Evolutionary conservation across 2,329 filamentous ascomycete species (phyloP).

Genomic region (Arthrobotrys sinensis): DNA sequence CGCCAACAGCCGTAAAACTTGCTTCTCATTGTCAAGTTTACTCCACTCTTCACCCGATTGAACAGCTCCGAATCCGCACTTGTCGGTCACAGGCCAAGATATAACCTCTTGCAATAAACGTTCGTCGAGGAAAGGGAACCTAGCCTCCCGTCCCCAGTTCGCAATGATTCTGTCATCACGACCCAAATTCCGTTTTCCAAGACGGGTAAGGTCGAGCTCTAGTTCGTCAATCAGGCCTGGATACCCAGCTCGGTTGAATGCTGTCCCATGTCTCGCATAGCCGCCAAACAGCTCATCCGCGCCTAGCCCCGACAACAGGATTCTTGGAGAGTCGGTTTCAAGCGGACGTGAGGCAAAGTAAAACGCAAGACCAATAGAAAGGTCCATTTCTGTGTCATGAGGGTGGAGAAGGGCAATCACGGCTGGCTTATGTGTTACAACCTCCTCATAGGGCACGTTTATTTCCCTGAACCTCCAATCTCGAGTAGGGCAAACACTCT

Average conservation of each 20-base stretch:
- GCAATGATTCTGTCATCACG: constrained; percentile 92
- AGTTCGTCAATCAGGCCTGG: constrained; percentile 83
- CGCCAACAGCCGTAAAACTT: constrained; percentile 82
- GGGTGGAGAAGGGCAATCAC: constrained; percentile 87
- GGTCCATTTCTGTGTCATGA: constrained; percentile 98
- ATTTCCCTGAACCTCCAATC: constrained; percentile 87
- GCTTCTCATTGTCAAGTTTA: constrained; percentile 74
- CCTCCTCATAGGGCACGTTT: constrained; percentile 85
- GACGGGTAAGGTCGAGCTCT: constrained; percentile 83
- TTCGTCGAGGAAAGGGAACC: constrained; percentile 94
- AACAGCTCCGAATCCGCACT: constrained; percentile 83
- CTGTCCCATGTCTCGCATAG: constrained; percentile 85
- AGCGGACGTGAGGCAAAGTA: constrained; percentile 91
- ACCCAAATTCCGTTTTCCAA: constrained; percentile 94
- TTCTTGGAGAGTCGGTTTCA: constrained; percentile 71
- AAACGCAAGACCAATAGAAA: constrained; percentile 93
- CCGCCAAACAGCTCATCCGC: constrained; percentile 97
- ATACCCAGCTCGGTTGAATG: constrained; percentile 79
- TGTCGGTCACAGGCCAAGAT: constrained; percentile 80
- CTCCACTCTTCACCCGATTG: constrained; percentile 63
- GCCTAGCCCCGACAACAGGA: constrained; percentile 91
- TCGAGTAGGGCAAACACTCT: constrained; percentile 77
- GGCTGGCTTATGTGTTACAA: constrained; percentile 76
- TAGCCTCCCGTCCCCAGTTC: constrained; percentile 88
- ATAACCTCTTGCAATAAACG: constrained; percentile 86